Percentiles rank a stretch among this genome's conserved stretches.
Evolutionary conservation across 78 protist genomes (phyloP).

Genomic region (Mantamonas sphyraenae): DNA sequence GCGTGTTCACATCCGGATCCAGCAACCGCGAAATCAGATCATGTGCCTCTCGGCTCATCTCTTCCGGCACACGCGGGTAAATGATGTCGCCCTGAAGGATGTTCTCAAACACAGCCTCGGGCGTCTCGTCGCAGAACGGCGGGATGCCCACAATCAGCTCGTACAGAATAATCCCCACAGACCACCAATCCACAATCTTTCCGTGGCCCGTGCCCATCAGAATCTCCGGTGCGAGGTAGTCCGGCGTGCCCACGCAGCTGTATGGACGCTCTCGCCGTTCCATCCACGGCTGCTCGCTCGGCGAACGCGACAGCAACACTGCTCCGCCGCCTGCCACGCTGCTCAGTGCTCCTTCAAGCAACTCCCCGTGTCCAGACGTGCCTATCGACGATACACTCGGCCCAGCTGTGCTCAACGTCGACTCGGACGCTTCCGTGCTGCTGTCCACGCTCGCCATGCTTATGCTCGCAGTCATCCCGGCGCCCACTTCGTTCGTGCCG

Average conservation of each 20-base stretch:
- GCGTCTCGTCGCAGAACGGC: constrained; percentile 28
- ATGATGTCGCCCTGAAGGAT: background rate
- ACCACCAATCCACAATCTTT: constrained; percentile 55
- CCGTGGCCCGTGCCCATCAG: background rate
- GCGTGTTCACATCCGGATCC: background rate
- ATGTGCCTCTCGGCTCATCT: background rate
- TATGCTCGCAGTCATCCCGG: no score
- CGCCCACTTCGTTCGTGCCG: no score
- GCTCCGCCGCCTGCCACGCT: background rate
- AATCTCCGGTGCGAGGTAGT: background rate
- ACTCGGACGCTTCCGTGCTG: no score
- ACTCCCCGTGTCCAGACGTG: no score
- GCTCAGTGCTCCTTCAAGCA: no score
- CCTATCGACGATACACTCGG: no score
- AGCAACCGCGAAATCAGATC: background rate
- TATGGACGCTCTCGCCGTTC: background rate
- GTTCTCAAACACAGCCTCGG: background rate
- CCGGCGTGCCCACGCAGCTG: background rate
- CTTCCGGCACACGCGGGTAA: background rate
- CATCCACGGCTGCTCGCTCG: background rate
- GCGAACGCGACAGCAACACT: background rate
- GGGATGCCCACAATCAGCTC: constrained; percentile 44
- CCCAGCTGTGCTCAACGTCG: no score
- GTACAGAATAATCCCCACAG: constrained; percentile 30
- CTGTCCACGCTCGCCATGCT: no score